A percentile compares a stretch with the other conserved stretches of the same genome.
phyloP scores from a whole-genome alignment of 2,329 filamentous ascomycete genomes.

The Thelonectria blattea region DNA sequence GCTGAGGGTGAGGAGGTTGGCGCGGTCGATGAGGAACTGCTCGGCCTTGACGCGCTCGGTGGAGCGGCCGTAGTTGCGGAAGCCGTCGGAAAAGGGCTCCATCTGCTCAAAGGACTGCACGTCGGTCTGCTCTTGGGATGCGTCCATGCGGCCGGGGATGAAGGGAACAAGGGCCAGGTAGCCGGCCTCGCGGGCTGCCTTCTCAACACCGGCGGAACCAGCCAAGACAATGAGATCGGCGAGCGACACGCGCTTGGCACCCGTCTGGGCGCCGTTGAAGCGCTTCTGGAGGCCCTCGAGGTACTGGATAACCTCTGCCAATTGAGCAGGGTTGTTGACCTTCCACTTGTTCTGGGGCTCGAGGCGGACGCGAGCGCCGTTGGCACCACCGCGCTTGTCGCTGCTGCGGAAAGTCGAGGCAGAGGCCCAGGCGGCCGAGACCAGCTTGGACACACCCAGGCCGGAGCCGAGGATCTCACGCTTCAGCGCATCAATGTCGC shows the following conservation, averaged over 20 bases:
- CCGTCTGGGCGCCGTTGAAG: conserved; percentile 61
- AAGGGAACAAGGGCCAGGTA: conserved; percentile 68
- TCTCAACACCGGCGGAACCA: conserved; percentile 72
- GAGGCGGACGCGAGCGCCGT: conserved; percentile 78
- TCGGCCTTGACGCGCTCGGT: conserved; percentile 67
- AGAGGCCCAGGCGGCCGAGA: conserved; percentile 71
- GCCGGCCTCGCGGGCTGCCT: conserved; percentile 64
- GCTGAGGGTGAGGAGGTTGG: conserved; percentile 72
- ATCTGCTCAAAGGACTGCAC: conserved; percentile 67
- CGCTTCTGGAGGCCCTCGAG: conserved; percentile 70
- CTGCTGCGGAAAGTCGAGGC: conserved; percentile 75
- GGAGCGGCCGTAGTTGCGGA: conserved; percentile 78
- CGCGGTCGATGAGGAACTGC: conserved; percentile 73
- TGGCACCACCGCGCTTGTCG: conserved; percentile 84
- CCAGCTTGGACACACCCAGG: conserved; percentile 64
- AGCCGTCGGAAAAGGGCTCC: conserved; percentile 72
- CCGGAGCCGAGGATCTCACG: conserved; percentile 69
- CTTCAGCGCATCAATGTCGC: conserved; percentile 70
- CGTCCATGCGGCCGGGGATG: conserved; percentile 74
- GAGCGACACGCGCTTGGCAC: conserved; percentile 73
- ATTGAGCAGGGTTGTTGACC: conserved; percentile 74
- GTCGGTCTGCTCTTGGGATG: conserved; percentile 75
- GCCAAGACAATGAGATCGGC: conserved; percentile 81
- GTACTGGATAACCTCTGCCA: conserved; percentile 64
- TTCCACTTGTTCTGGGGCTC: conserved; percentile 75